Evolutionary conservation across 2,329 filamentous ascomycete species (phyloP).

Genomic region (Aureobasidium melanogenum): DNA sequence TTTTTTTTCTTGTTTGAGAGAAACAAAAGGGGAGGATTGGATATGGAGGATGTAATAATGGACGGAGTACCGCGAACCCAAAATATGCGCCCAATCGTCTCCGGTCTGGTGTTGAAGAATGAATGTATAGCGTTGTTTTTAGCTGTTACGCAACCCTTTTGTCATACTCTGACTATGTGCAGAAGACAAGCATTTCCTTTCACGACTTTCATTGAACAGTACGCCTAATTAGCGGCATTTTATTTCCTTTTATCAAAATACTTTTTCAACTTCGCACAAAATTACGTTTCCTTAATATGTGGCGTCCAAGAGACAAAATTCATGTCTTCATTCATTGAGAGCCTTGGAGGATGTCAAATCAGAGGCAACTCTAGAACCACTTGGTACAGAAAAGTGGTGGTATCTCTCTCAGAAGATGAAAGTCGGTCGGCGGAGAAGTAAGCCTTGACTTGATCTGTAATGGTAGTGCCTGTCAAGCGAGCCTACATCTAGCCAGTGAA

Average conservation of each 20-base stretch:
- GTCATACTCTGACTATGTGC: neutral
- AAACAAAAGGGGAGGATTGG: neutral
- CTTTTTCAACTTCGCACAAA: neutral
- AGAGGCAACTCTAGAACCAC: no score
- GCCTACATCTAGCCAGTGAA: no score
- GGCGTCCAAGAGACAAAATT: no score
- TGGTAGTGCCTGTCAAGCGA: no score
- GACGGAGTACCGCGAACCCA: neutral
- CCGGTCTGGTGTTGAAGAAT: slow-evolving; percentile 9
- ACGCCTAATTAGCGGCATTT: slow-evolving; percentile 8
- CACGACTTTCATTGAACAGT: slow-evolving; percentile 10
- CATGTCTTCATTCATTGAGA: no score
- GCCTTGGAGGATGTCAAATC: no score
- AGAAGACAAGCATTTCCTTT: slow-evolving; percentile 1
- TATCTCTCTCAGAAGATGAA: no score
- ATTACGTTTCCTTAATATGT: no score
- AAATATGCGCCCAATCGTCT: neutral
- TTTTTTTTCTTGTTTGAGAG: neutral
- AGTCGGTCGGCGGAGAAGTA: no score
- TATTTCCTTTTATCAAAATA: neutral
- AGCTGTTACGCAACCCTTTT: neutral
- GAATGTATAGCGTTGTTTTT: neutral
- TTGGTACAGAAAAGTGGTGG: no score
- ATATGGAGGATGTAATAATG: slow-evolving; percentile 1
- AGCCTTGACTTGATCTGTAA: no score